Conservation (phyloP, 345 rosid genomes). For the Psidium guajava region DNA sequence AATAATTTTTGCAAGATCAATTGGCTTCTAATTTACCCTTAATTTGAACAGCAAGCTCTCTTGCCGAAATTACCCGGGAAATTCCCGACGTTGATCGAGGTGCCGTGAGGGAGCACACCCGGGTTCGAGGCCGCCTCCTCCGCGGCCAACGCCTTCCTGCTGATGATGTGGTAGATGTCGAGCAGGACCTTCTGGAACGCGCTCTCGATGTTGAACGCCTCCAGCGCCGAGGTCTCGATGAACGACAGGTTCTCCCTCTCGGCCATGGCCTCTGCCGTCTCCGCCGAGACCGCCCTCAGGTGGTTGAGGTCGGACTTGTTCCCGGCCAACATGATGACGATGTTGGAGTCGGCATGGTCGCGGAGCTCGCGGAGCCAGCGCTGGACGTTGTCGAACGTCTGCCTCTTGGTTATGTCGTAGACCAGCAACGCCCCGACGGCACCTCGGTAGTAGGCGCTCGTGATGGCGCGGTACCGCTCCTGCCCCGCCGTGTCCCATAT, state of each 20-base stretch:
- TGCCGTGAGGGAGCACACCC: conserved; percentile 44
- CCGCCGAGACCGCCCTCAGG: conserved; percentile 24
- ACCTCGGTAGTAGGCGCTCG: conserved; percentile 67
- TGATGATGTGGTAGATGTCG: conserved; percentile 47
- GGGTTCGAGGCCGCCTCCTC: conserved; percentile 35
- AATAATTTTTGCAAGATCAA: neutral
- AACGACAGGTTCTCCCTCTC: conserved; percentile 39
- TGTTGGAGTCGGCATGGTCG: conserved; percentile 68
- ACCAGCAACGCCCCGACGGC: conserved; percentile 62
- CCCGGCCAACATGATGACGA: conserved; percentile 63
- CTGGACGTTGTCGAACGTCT: conserved; percentile 46
- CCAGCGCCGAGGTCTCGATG: conserved; percentile 56
- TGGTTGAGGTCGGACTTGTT: conserved; percentile 60
- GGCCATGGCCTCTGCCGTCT: conserved; percentile 29
- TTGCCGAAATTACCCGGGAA: conserved; percentile 24
- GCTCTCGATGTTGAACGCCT: conserved; percentile 43
- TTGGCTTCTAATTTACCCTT: neutral
- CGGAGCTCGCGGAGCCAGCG: conserved; percentile 62
- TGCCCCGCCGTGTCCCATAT: conserved; percentile 77
- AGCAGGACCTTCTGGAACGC: conserved; percentile 52
- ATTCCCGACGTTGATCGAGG: conserved; percentile 49
- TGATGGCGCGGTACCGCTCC: conserved; percentile 62
- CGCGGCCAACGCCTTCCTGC: conserved; percentile 56
- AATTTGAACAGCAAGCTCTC: conserved; percentile 50
- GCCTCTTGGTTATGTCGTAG: conserved; percentile 61